Percentiles rank a stretch among this genome's conserved stretches.
Conservation (phyloP, 495 filamentous ascomycete species). For the Parathielavia appendiculata region DNA sequence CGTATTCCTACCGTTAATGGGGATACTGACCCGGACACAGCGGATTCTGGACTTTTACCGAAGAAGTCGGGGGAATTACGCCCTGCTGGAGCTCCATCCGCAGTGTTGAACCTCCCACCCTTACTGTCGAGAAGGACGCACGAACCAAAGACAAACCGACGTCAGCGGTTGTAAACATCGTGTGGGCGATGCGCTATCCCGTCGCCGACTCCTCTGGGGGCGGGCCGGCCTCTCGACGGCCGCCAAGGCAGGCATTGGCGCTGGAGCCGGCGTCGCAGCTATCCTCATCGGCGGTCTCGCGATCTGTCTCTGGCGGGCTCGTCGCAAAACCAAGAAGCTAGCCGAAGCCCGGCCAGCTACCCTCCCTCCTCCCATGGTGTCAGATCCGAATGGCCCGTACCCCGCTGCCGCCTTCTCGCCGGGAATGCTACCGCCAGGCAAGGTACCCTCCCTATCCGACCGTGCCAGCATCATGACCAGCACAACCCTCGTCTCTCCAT, state of each 20-base stretch:
- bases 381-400: conserved; percentile 9
- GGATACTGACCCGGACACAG: conserved; percentile 8
- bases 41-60: conserved; percentile 26
- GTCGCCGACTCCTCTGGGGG: conserved; percentile 12
- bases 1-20: not conserved
- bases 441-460: not conserved
- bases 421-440: not conserved
- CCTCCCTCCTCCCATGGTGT: not conserved
- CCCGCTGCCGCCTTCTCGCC: not conserved
- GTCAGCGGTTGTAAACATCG: conserved; percentile 29
- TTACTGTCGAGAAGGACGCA: conserved; percentile 17
- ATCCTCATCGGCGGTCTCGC: conserved; percentile 20
- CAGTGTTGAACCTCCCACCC: conserved; percentile 11
- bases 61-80: conserved; percentile 22
- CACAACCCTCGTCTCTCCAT: not conserved
- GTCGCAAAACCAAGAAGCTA: conserved; percentile 25
- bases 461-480: not conserved
- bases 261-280: conserved; percentile 22
- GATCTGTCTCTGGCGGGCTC: conserved; percentile 19
- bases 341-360: not conserved
- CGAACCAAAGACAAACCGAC: conserved; percentile 22
- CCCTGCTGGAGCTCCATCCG: conserved; percentile 26
- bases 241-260: conserved; percentile 29
- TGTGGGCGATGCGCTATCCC: conserved; percentile 27
- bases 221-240: conserved; percentile 24